Conservation (phyloP, 108 stramenopile species). For the Schizochytrium sp. region DNA sequence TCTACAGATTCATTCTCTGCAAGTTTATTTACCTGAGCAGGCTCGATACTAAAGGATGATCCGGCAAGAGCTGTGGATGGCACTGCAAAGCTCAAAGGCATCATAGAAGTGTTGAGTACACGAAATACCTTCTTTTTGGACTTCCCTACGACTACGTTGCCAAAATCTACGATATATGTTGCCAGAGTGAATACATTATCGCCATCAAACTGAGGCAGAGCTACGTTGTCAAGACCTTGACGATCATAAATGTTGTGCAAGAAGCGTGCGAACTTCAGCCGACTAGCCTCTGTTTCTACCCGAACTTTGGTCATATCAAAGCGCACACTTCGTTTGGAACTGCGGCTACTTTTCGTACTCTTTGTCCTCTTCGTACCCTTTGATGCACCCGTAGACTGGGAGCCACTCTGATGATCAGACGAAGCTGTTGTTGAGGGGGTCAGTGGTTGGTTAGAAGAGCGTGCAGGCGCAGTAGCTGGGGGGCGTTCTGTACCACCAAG, state of each 20-base stretch:
- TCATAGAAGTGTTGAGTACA: slow-evolving; percentile 20
- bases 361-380: not conserved
- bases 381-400: slow-evolving; percentile 18
- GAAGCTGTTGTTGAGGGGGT: slow-evolving; percentile 7
- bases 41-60: slow-evolving; percentile 76
- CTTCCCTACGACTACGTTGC: slow-evolving; percentile 41
- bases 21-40: slow-evolving; percentile 76
- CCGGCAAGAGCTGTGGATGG: slow-evolving; percentile 72
- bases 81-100: slow-evolving; percentile 70
- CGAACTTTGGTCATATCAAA: slow-evolving; percentile 20
- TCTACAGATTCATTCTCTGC: slow-evolving; percentile 69
- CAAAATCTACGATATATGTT: slow-evolving; percentile 58
- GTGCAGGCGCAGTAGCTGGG: not conserved
- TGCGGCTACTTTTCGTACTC: not conserved
- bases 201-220: not conserved
- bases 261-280: slow-evolving; percentile 68
- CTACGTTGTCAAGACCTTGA: not conserved
- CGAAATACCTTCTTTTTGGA: slow-evolving; percentile 32
- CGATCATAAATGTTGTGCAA: slow-evolving; percentile 19
- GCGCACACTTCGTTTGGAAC: not conserved
- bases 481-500: not conserved
- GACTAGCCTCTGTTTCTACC: slow-evolving; percentile 73
- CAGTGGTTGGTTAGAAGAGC: not conserved
- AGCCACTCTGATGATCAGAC: not conserved
- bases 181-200: slow-evolving; percentile 5